Conservation (phyloP, 2,329 filamentous ascomycete species). For the Verticillium albo-atrum region DNA sequence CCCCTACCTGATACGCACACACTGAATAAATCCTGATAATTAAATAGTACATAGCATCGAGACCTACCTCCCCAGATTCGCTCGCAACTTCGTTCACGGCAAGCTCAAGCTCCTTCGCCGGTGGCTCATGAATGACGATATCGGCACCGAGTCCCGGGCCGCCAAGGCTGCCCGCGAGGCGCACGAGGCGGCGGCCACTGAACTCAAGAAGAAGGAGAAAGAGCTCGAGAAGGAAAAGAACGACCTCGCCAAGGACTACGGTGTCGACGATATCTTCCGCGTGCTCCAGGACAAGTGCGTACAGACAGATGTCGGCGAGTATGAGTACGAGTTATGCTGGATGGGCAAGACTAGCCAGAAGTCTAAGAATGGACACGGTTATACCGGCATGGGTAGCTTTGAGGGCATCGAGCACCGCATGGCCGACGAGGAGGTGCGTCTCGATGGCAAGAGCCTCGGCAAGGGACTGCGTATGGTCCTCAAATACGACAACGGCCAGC, state of each 20-base stretch:
- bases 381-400: slow-evolving; percentile 86
- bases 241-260: slow-evolving; percentile 82
- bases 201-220: slow-evolving; percentile 58
- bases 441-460: slow-evolving; percentile 77
- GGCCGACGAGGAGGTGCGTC: slow-evolving; percentile 73
- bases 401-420: slow-evolving; percentile 61
- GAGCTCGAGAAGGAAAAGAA: slow-evolving; percentile 59
- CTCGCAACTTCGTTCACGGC: slow-evolving; percentile 69
- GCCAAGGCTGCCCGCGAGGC: slow-evolving; percentile 72
- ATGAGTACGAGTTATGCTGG: slow-evolving; percentile 96
- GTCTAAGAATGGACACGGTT: slow-evolving; percentile 81
- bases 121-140: slow-evolving; percentile 78
- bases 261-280: slow-evolving; percentile 80
- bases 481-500: slow-evolving; percentile 82
- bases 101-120: slow-evolving; percentile 65
- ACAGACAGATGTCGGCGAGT: slow-evolving; percentile 78
- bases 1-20: neutral
- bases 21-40: slow-evolving; percentile 16
- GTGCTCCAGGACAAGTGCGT: slow-evolving; percentile 79
- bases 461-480: slow-evolving; percentile 67
- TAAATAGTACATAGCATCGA: slow-evolving; percentile 92
- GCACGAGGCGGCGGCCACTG: slow-evolving; percentile 59
- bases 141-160: slow-evolving; percentile 78
- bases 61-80: slow-evolving; percentile 72
- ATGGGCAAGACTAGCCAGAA: slow-evolving; percentile 81